Evolutionary conservation across 108 stramenopile species (phyloP).

Genomic region (Nitzschia putrida): DNA sequence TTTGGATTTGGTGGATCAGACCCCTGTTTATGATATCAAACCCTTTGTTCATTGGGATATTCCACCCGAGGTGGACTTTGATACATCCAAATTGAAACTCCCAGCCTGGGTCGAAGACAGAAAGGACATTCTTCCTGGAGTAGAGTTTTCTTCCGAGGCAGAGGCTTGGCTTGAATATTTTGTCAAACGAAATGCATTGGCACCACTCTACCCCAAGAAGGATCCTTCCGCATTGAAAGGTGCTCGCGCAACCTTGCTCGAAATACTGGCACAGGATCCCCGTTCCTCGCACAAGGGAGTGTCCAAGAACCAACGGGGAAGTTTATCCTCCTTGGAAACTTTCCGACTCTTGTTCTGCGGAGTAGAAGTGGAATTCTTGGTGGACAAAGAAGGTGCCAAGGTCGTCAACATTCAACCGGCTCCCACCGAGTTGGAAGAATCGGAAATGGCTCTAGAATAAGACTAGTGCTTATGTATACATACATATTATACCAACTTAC

Average conservation of each 20-base stretch:
- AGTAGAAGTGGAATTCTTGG: constrained; percentile 33
- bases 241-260: constrained; percentile 50
- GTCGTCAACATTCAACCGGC: constrained; percentile 10
- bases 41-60: constrained; percentile 87
- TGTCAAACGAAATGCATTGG: constrained; percentile 41
- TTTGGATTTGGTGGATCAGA: constrained; percentile 89
- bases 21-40: constrained; percentile 93
- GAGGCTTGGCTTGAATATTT: constrained; percentile 29
- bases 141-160: constrained; percentile 54
- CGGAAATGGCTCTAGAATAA: too few species aligned
- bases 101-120: constrained; percentile 72
- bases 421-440: not conserved
- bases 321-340: constrained; percentile 17
- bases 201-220: constrained; percentile 62
- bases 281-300: constrained; percentile 67
- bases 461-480: too few species aligned
- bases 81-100: constrained; percentile 33
- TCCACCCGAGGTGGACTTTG: constrained; percentile 38
- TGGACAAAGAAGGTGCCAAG: constrained; percentile 22
- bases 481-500: too few species aligned
- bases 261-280: constrained; percentile 82
- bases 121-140: constrained; percentile 51
- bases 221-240: constrained; percentile 30
- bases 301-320: constrained; percentile 63
- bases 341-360: constrained; percentile 32